A percentile compares a stretch with the other conserved stretches of the same genome.
These are phyloP conservation scores for Cyberlindnera bimundalis DNA, from an alignment of 805 yeast genomes.

Conservation along the genomic window DNA sequence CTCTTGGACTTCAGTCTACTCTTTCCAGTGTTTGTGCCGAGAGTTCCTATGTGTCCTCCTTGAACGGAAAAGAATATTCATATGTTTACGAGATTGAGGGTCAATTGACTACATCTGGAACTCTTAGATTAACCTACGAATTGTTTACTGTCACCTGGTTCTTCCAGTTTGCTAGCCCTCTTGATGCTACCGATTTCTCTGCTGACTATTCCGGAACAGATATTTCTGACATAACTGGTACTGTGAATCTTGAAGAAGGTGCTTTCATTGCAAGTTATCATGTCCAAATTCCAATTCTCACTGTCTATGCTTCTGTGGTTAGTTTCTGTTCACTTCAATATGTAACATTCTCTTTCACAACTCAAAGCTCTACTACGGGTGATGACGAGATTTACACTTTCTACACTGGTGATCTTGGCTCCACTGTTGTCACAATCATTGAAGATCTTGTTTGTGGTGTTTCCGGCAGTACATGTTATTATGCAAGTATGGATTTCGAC, in stretches of 20 bases:
- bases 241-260: slow-evolving; percentile 19
- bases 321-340: slow-evolving; percentile 8
- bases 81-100: neutral
- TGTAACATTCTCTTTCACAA: slow-evolving; percentile 8
- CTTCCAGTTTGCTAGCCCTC: slow-evolving; percentile 12
- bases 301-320: neutral
- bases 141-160: slow-evolving; percentile 19
- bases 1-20: neutral
- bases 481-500: slow-evolving; percentile 9
- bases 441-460: slow-evolving; percentile 10
- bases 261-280: slow-evolving; percentile 12
- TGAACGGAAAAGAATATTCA: slow-evolving; percentile 3
- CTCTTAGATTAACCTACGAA: neutral
- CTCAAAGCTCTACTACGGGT: slow-evolving; percentile 1
- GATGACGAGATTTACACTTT: slow-evolving; percentile 10
- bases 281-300: slow-evolving; percentile 4
- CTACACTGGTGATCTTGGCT: slow-evolving; percentile 21
- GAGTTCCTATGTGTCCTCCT: neutral
- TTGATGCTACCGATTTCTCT: slow-evolving; percentile 14
- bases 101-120: neutral
- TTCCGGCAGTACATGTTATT: slow-evolving; percentile 9
- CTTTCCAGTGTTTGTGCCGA: neutral
- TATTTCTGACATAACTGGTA: slow-evolving; percentile 9
- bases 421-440: slow-evolving; percentile 6
- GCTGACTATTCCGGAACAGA: slow-evolving; percentile 8